phyloP scores from a whole-genome alignment of 2,329 filamentous ascomycete species.

The Pestalotiopsis fici region DNA sequence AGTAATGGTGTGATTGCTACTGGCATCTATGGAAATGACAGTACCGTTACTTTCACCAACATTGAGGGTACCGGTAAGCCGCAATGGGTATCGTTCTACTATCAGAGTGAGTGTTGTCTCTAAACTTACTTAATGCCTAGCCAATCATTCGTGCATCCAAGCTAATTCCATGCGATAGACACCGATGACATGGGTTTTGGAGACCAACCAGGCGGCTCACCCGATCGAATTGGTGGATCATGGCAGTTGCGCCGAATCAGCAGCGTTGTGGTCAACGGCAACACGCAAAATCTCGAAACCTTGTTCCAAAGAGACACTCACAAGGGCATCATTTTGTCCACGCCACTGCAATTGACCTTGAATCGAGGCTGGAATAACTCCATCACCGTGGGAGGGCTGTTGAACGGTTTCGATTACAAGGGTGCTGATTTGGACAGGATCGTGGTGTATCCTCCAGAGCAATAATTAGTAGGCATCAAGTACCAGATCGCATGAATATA shows the following conservation, averaged over 20 bases:
- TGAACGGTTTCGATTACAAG: conserved; percentile 56
- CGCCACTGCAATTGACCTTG: conserved; percentile 55
- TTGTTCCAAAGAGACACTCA: conserved; percentile 55
- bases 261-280: conserved; percentile 59
- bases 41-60: conserved; percentile 50
- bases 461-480: conserved; percentile 26
- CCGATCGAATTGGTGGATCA: conserved; percentile 59
- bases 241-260: conserved; percentile 63
- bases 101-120: conserved; percentile 41
- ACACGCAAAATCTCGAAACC: conserved; percentile 49
- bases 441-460: conserved; percentile 60
- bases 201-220: conserved; percentile 53
- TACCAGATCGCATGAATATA: no score
- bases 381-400: conserved; percentile 58
- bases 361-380: conserved; percentile 51
- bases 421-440: conserved; percentile 61
- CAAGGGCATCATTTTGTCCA: conserved; percentile 61
- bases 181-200: conserved; percentile 64
- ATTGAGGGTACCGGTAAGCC: conserved; percentile 50
- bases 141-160: not conserved
- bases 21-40: conserved; percentile 56
- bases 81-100: conserved; percentile 60
- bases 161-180: conserved; percentile 28
- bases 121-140: not conserved
- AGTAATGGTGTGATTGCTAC: conserved; percentile 47